Evolutionary conservation across 164 flowering plant species (phyloP).

Genomic region (Dillenia turbinata): DNA sequence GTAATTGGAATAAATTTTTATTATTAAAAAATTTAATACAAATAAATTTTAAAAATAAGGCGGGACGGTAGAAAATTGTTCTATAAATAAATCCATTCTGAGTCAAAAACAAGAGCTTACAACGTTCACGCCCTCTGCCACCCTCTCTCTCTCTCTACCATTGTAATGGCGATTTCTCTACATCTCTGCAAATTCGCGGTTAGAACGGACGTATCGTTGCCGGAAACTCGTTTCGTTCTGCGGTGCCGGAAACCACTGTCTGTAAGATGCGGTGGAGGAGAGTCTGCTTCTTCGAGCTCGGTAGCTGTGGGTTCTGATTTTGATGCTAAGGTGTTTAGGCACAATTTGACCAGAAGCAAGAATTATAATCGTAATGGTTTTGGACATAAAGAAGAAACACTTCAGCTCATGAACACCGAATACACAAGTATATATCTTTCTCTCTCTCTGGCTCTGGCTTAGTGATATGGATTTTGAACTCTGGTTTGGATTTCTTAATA

Average conservation of each 20-base stretch:
- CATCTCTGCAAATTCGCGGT: constrained; percentile 44
- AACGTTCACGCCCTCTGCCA: too few species aligned
- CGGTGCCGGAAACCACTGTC: constrained; percentile 33
- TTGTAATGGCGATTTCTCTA: constrained; percentile 51
- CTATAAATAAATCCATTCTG: too few species aligned
- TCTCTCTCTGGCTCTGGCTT: not conserved
- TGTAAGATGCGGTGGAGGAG: constrained; percentile 52
- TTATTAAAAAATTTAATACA: too few species aligned
- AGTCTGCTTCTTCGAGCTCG: constrained; percentile 16
- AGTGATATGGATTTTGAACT: not conserved
- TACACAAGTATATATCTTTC: constrained; percentile 52
- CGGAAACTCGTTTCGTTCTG: constrained; percentile 21
- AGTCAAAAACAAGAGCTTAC: too few species aligned
- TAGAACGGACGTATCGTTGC: constrained; percentile 24
- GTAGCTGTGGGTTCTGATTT: constrained; percentile 47
- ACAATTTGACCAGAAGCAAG: constrained; percentile 77
- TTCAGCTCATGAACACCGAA: constrained; percentile 80
- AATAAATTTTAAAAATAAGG: too few species aligned
- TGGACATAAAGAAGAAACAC: constrained; percentile 81
- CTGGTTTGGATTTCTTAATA: not conserved
- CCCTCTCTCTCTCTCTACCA: too few species aligned
- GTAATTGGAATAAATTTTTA: too few species aligned
- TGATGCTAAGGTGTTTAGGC: constrained; percentile 78
- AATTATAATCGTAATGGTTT: constrained; percentile 86
- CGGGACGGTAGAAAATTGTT: too few species aligned